phyloP scores from a whole-genome alignment of 345 rosid species.

The Lumnitzera littorea region DNA sequence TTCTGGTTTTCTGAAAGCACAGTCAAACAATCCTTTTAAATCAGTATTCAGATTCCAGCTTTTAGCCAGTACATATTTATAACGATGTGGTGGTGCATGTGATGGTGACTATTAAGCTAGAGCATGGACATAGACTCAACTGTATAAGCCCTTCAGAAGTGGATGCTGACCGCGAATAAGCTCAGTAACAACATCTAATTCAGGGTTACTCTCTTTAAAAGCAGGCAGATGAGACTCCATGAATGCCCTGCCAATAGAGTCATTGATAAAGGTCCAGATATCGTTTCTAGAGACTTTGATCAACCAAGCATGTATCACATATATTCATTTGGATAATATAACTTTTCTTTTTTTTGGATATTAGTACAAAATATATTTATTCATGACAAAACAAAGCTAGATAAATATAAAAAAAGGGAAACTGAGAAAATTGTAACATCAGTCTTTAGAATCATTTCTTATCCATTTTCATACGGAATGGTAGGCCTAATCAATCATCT shows the following conservation, averaged over 20 bases:
- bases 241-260: slow-evolving; percentile 47
- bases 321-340: no score
- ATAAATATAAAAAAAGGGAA: no score
- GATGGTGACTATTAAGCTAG: not conserved
- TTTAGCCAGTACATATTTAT: not conserved
- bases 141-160: slow-evolving; percentile 65
- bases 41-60: not conserved
- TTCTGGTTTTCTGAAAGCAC: slow-evolving; percentile 55
- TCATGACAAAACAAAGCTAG: no score
- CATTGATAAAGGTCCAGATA: not conserved
- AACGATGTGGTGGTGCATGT: no score
- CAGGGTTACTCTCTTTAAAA: slow-evolving; percentile 64
- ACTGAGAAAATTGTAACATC: no score
- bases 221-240: slow-evolving; percentile 70
- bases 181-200: slow-evolving; percentile 66
- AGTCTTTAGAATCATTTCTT: no score
- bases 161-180: slow-evolving; percentile 84
- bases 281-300: no score
- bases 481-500: no score
- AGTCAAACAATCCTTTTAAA: not conserved
- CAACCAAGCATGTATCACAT: no score
- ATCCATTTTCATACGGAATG: no score
- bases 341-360: no score
- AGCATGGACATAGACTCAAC: slow-evolving; percentile 27
- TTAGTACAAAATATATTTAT: no score